These are phyloP conservation scores for Entomortierella lignicola DNA, from an alignment of 192 early-diverging fungal genomes.

Conservation along the genomic window DNA sequence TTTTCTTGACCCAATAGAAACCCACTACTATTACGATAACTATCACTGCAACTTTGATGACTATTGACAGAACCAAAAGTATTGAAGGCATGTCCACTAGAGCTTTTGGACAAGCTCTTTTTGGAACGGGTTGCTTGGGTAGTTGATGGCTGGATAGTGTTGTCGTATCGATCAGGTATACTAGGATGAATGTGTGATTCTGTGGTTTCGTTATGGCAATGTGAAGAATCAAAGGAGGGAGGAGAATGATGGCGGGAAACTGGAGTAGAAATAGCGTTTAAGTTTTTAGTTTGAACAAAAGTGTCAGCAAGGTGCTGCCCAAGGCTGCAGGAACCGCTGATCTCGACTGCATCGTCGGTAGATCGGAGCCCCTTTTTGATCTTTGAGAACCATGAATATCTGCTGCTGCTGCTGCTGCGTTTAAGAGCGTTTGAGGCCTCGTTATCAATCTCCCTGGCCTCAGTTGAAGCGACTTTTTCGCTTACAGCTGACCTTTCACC, in stretches of 20 bases:
- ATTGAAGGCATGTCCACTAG: conserved; percentile 4
- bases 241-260: neutral
- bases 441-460: neutral
- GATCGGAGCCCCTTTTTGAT: neutral
- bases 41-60: neutral
- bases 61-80: neutral
- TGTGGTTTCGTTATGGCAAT: neutral
- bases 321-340: neutral
- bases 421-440: conserved; percentile 1
- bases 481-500: conserved; percentile 3
- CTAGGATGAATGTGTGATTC: neutral
- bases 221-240: neutral
- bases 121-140: neutral
- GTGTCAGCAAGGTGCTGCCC: neutral
- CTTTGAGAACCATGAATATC: neutral
- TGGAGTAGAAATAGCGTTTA: neutral
- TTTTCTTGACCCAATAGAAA: conserved; percentile 13
- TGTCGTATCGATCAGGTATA: too few relatives aligned
- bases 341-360: neutral
- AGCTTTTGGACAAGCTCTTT: conserved; percentile 3
- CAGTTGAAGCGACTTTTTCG: neutral
- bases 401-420: neutral
- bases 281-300: neutral
- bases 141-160: too few relatives aligned
- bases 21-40: neutral